phyloP scores from a whole-genome alignment of 148 eudicot species.

The Dysphania ambrosioides region DNA sequence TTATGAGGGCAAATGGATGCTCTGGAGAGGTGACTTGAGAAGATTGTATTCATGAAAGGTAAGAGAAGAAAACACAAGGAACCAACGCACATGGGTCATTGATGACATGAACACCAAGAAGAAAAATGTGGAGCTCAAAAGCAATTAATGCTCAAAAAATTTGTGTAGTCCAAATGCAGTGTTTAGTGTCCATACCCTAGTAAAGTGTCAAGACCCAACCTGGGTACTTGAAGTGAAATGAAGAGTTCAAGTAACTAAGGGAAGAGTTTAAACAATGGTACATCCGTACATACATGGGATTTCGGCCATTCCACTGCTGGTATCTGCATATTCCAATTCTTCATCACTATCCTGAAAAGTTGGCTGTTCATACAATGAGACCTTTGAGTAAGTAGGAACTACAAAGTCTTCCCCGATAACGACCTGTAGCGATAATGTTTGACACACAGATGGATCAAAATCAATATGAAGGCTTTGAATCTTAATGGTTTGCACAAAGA shows the following conservation, averaged over 20 bases:
- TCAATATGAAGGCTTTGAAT: not conserved
- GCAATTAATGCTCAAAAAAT: too few species aligned
- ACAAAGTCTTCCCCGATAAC: constrained; percentile 65
- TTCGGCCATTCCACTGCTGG: constrained; percentile 53
- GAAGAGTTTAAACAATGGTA: constrained; percentile 11
- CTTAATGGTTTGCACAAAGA: not conserved
- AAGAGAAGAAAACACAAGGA: not conserved
- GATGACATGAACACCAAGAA: not conserved
- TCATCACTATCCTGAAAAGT: constrained; percentile 90
- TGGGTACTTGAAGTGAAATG: not conserved
- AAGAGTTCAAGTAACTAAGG: not conserved
- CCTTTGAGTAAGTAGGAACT: constrained; percentile 94
- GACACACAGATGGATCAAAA: constrained; percentile 13
- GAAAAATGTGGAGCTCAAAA: not conserved
- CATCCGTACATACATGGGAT: constrained; percentile 56
- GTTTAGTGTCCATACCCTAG: too few species aligned
- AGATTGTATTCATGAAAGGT: not conserved
- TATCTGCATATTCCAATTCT: constrained; percentile 94
- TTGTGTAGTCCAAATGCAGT: not conserved
- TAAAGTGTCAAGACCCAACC: too few species aligned
- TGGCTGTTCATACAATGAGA: constrained; percentile 79
- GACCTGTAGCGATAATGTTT: constrained; percentile 44
- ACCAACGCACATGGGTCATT: not conserved
- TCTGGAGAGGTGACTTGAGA: not conserved
- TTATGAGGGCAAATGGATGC: too few species aligned